phyloP scores from a whole-genome alignment of 129 eudicot genomes.

The sunflower (Helianthus annuus) region DNA sequence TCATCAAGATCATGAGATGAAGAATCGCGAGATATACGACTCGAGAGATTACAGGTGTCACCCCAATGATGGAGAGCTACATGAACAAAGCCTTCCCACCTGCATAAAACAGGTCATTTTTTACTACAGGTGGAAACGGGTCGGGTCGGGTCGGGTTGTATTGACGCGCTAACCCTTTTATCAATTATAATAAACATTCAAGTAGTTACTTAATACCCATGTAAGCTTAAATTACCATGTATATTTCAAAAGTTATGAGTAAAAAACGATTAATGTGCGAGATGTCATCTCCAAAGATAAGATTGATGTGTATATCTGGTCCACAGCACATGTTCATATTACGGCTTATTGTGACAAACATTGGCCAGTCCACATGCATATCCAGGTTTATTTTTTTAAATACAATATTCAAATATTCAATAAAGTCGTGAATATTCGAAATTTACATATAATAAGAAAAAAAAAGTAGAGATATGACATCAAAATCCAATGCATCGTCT shows the following conservation, averaged over 20 bases:
- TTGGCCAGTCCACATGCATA: constrained; percentile 52
- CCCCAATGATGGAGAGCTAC: constrained; percentile 69
- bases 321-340: constrained; percentile 45
- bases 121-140: neutral
- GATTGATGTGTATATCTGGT: constrained; percentile 35
- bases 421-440: constrained; percentile 24
- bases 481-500: constrained; percentile 16
- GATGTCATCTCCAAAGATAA: constrained; percentile 36
- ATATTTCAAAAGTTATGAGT: constrained; percentile 17
- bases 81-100: constrained; percentile 94
- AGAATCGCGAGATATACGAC: constrained; percentile 19
- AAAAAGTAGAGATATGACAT: constrained; percentile 30
- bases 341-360: constrained; percentile 36
- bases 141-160: neutral
- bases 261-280: constrained; percentile 25
- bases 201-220: constrained; percentile 14
- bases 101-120: constrained; percentile 21
- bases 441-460: constrained; percentile 18
- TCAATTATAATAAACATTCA: neutral
- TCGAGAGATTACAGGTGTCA: constrained; percentile 23
- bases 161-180: neutral
- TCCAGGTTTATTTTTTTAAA: constrained; percentile 25
- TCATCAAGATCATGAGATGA: constrained; percentile 37
- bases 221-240: constrained; percentile 12
- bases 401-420: constrained; percentile 24